These are phyloP conservation scores for Lasiosphaeriaceae sp. DNA, from an alignment of 495 filamentous ascomycete species.

Conservation along the genomic window DNA sequence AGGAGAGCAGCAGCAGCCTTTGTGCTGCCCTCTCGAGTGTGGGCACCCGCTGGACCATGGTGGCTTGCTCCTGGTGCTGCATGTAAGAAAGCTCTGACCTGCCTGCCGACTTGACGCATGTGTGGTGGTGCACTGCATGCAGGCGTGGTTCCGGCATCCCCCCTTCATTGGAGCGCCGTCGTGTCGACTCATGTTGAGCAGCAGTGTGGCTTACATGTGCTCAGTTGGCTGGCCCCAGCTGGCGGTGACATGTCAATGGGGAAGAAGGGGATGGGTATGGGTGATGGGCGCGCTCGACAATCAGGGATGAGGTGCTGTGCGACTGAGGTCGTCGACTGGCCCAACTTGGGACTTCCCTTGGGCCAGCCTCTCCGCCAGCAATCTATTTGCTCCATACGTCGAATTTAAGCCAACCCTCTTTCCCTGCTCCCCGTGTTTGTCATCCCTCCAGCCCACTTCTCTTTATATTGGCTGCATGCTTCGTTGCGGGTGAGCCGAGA, in stretches of 20 bases:
- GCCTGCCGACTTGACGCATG: not conserved
- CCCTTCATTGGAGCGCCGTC: not conserved
- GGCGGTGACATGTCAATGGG: not conserved
- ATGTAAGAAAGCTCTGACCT: constrained; percentile 7
- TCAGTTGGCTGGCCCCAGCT: not conserved
- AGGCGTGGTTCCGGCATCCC: not conserved
- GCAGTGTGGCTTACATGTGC: constrained; percentile 1
- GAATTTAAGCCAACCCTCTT: constrained; percentile 23
- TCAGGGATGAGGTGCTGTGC: not conserved
- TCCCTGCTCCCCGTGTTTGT: constrained; percentile 19
- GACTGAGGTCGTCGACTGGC: not conserved
- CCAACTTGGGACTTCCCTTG: constrained; percentile 15
- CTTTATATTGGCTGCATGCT: constrained; percentile 27
- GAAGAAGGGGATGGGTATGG: no score
- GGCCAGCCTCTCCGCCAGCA: constrained; percentile 25
- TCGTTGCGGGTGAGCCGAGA: constrained; percentile 21
- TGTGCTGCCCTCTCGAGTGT: not conserved
- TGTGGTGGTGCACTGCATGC: constrained; percentile 7
- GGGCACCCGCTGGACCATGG: not conserved
- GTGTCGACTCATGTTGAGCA: not conserved
- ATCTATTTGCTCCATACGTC: constrained; percentile 27
- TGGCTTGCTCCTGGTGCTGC: not conserved
- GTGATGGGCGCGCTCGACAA: not conserved
- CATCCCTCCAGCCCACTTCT: constrained; percentile 14
- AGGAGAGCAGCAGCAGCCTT: not conserved